A percentile compares a stretch with the other conserved stretches of the same genome.
phyloP scores from a whole-genome alignment of 306 rosid species.

The Alnus rubra region DNA sequence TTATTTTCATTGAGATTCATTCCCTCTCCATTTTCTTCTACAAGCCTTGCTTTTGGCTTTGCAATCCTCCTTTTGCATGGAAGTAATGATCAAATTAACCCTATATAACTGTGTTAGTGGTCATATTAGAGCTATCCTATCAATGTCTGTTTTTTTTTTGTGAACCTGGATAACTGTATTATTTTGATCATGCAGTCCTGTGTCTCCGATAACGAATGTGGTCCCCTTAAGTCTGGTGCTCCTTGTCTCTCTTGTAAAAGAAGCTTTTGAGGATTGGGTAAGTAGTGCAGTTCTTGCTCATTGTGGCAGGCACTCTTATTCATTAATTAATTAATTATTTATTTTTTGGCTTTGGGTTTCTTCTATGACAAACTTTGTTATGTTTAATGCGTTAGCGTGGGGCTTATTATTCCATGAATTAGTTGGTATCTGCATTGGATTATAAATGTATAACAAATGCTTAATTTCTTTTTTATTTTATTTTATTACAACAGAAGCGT shows the following conservation, averaged over 20 bases:
- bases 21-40: background rate
- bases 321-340: background rate
- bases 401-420: conserved; percentile 20
- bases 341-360: background rate
- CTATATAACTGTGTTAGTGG: conserved; percentile 15
- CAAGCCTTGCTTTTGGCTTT: background rate
- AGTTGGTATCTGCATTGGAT: background rate
- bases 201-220: conserved; percentile 86
- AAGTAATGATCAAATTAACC: conserved; percentile 7
- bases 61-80: background rate
- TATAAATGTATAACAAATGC: background rate
- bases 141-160: background rate
- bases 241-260: conserved; percentile 81
- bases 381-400: background rate
- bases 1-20: background rate
- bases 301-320: conserved; percentile 17
- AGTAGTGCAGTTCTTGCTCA: conserved; percentile 37
- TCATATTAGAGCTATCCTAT: conserved; percentile 13
- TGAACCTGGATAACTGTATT: conserved; percentile 16
- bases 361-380: background rate
- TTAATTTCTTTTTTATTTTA: conserved; percentile 14
- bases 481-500: conserved; percentile 69
- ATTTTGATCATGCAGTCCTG: conserved; percentile 73
- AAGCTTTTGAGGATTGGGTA: conserved; percentile 97
- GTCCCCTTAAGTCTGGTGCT: conserved; percentile 88